Base-by-base conservation (phyloP, 768 basidiomycete genomes). In the Russula sp. region DNA sequence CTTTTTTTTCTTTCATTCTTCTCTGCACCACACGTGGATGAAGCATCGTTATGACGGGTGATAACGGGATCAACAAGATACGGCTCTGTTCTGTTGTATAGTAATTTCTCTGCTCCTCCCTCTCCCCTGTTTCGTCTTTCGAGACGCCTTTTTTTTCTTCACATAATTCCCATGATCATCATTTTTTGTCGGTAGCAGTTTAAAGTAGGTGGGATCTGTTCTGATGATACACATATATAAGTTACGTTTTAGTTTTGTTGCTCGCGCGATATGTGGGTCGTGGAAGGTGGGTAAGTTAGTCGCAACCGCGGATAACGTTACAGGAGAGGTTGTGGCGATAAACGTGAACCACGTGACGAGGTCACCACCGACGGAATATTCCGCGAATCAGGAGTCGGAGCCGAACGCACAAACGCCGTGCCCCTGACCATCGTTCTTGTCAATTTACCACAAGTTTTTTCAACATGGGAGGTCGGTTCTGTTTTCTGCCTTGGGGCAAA, bases 151-250 rank as follows among this genome's bases (percentile, higher is more conserved):
- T 20, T 26, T 24, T 52, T 30, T 30, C 28, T 30, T 30, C n/a
- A 24, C 22, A 49, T 11, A 16, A 50, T 24, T 14, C 34, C 48
- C 26, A 26, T 49, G 48, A 14, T 14, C 22, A 24, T 24, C 0
- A 30, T 40, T 40, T 22, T 50, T 28, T 24, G 24, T 50, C 13
- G 18, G 49, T 50, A 16, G 24, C 28, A 50, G 10, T 50, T n/a
- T 51, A 28, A 18, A 58, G 57, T 58, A 48, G n/a, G 14, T 36
- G 36, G 36, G 40, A 52, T 61, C 59, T 53, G 30, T 40, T 61
- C 38, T 20, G 48, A 26, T 49, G 46, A 48, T 48, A 48, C 46
- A 50, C 49, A 50, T 18, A 50, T 50, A 57, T 48, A 48, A 48
- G 46, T 48, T 48, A 24, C 46, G 46, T 48, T 42, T 22, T 20